Conservation (phyloP, 352 stramenopile genomes). For the Globisporangium abappressorium region DNA sequence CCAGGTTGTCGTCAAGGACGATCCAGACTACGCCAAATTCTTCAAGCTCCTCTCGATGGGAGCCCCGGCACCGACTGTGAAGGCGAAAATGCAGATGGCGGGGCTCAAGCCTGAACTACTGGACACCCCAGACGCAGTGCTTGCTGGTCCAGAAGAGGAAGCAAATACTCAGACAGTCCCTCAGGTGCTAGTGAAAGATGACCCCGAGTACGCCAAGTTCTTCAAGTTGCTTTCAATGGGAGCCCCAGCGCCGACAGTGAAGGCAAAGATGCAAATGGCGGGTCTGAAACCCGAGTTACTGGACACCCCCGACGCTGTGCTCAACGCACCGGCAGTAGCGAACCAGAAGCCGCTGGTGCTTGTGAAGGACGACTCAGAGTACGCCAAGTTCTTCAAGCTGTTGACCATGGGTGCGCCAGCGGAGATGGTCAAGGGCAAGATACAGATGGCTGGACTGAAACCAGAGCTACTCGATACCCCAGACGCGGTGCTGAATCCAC, state of each 20-base stretch:
- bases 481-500: conserved; percentile 32
- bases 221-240: conserved; percentile 68
- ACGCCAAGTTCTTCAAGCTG: conserved; percentile 73
- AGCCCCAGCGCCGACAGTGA: conserved; percentile 46
- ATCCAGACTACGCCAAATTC: conserved; percentile 62
- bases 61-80: conserved; percentile 47
- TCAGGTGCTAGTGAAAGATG: conserved; percentile 42
- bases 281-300: conserved; percentile 54
- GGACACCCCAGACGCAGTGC: conserved; percentile 60
- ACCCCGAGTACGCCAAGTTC: conserved; percentile 63
- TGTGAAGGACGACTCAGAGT: conserved; percentile 59
- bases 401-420: conserved; percentile 51
- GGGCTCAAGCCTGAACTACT: conserved; percentile 53
- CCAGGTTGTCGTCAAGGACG: conserved; percentile 50
- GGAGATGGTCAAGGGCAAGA: conserved; percentile 57
- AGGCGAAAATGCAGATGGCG: conserved; percentile 57
- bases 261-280: conserved; percentile 56
- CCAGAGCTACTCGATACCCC: conserved; percentile 69
- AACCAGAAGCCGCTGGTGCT: conserved; percentile 19
- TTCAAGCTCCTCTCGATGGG: conserved; percentile 73
- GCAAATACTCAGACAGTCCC: neutral
- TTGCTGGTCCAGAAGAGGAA: conserved; percentile 13
- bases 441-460: conserved; percentile 51
- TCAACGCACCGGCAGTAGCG: conserved; percentile 16
- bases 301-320: conserved; percentile 60